Base-by-base conservation (phyloP, 192 early-diverging fungal genomes). In the Linnemannia schmuckeri region DNA sequence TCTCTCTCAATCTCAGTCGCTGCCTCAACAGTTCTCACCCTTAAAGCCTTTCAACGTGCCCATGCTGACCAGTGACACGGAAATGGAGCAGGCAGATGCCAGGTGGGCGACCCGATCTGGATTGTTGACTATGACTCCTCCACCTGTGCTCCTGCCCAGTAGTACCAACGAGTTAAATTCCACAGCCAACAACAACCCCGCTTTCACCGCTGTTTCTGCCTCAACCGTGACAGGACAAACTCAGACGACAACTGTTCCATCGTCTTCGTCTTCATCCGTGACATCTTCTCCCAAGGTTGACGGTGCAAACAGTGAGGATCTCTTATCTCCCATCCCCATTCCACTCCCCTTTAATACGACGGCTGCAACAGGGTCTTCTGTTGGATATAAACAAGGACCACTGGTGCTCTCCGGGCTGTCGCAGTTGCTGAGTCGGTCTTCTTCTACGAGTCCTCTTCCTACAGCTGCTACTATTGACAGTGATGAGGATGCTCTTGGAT, bases 351-450 rank as follows among this genome's bases (percentile, higher is more conserved):
- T 42, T n/a, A n/a, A 18, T 8, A 10, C 42, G 30, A 30, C 55
- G 8, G 12, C 37, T 41, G 35, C 5, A 57, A 27, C 49, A 10
- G 54, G 37, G 15, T 13, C 40, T 6, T 10, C 40, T 18, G 8
- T 18, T 40, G 52, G 13, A 54, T 61, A 20, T 13, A 49, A 22
- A 20, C 47, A 55, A 33, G 35, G 72, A 22, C 69, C 75, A 27
- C 13, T 47, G 49, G 73, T 57, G 72, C 22, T 69, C 0, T 82
- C 81, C 15, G 81, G 75, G 2, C 33, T 82, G 4, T 82, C 81
- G 13, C 81, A 77, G 46, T 37, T 82, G 38, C 38, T 82, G 75
- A 70, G 81, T 46, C 54, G 74, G 4, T 72, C 78, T 15, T 71
- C 44, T 27, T 49, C 72, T 15, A 3, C 73, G 1, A 17, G 73